Evolutionary conservation across 257 asterid species (phyloP).

Genomic region (Parsonsia alboflavescens): DNA sequence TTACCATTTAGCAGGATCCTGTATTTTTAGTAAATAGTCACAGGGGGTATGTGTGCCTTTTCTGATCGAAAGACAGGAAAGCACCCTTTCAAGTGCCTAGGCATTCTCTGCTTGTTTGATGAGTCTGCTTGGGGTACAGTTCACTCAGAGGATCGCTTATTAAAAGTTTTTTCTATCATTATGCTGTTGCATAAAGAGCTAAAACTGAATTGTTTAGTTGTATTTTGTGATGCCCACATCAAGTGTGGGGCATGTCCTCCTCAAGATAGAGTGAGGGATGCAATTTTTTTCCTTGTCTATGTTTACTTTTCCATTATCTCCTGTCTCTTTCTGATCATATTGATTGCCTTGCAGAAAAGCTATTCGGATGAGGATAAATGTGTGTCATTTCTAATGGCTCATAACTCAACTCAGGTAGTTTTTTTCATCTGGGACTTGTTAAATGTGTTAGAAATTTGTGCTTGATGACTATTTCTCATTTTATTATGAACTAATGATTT

Average conservation of each 20-base stretch:
- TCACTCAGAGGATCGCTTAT: background rate
- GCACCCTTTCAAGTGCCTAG: background rate
- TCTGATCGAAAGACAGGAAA: background rate
- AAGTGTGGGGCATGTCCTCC: background rate
- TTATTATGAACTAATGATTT: slow-evolving; percentile 16
- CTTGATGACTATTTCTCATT: slow-evolving; percentile 3
- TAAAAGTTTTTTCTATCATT: background rate
- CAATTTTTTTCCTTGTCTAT: no score
- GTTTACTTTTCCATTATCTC: background rate
- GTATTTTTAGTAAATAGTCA: background rate
- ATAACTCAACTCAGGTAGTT: slow-evolving; percentile 51
- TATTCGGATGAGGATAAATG: slow-evolving; percentile 62
- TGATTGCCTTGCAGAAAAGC: slow-evolving; percentile 47
- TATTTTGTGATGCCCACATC: background rate
- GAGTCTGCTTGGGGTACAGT: background rate
- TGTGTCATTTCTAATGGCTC: slow-evolving; percentile 61
- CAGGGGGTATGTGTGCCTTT: background rate
- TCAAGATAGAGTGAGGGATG: background rate
- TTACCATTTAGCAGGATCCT: background rate
- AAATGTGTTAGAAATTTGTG: background rate
- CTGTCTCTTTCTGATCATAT: slow-evolving; percentile 16
- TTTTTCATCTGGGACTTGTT: background rate
- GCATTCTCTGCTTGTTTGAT: background rate
- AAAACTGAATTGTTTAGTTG: background rate
- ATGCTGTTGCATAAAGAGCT: background rate